Percentiles rank a stretch among this genome's conserved stretches.
phyloP scores from a whole-genome alignment of 2,329 filamentous ascomycete genomes.

The Aspergillus pseudotamarii region DNA sequence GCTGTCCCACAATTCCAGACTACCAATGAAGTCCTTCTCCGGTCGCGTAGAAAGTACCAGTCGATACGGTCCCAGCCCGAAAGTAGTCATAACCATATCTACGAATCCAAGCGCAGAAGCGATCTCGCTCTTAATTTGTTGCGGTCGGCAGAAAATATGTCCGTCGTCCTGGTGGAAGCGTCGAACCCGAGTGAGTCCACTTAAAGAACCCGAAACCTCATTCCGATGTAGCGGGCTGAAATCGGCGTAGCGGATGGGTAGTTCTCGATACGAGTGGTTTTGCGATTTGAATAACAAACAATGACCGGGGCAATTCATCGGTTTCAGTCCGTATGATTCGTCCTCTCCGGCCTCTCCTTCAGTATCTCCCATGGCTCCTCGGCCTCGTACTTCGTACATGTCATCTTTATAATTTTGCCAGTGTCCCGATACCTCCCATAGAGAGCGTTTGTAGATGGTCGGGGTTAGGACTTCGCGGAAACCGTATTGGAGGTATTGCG shows the following conservation, averaged over 20 bases:
- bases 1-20: conserved; percentile 67
- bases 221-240: conserved; percentile 87
- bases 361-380: conserved; percentile 49
- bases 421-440: conserved; percentile 85
- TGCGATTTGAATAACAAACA: conserved; percentile 79
- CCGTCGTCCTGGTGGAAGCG: conserved; percentile 90
- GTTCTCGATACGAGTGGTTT: conserved; percentile 73
- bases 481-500: conserved; percentile 81
- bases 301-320: conserved; percentile 92
- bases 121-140: conserved; percentile 76
- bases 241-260: conserved; percentile 83
- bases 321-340: conserved; percentile 80
- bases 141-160: conserved; percentile 83
- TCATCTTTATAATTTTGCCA: conserved; percentile 89
- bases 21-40: conserved; percentile 75
- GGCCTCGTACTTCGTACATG: conserved; percentile 77
- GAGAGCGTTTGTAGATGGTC: conserved; percentile 84
- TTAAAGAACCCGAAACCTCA: conserved; percentile 78
- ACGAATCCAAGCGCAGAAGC: conserved; percentile 74
- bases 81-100: conserved; percentile 68
- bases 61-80: conserved; percentile 72
- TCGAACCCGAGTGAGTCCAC: conserved; percentile 79
- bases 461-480: conserved; percentile 89
- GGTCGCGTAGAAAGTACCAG: conserved; percentile 79
- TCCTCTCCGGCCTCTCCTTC: conserved; percentile 58